phyloP scores from a whole-genome alignment of 768 basidiomycete species.

The Suillus occidentalis region DNA sequence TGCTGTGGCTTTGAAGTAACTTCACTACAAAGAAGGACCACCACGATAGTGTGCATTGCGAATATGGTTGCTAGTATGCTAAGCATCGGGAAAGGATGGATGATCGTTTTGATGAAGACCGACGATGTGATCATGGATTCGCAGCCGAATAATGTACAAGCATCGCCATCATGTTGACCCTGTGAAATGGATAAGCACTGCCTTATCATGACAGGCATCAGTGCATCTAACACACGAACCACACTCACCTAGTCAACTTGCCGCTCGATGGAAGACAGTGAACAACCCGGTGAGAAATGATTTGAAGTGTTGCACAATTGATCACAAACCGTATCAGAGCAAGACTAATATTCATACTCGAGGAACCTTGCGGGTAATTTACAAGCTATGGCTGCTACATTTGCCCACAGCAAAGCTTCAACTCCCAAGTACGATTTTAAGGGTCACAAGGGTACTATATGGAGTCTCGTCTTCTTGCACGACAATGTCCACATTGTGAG shows the following conservation, averaged over 20 bases:
- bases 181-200: background rate
- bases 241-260: background rate
- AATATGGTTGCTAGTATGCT: background rate
- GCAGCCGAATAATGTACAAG: background rate
- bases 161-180: background rate
- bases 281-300: background rate
- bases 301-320: background rate
- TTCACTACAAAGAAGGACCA: background rate
- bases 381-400: background rate
- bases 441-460: background rate
- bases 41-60: background rate
- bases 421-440: background rate
- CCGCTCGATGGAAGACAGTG: background rate
- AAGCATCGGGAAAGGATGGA: background rate
- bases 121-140: background rate
- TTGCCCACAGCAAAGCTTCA: background rate
- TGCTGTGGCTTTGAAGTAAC: too few species aligned
- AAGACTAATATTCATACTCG: background rate
- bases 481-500: slow-evolving; percentile 1
- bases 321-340: background rate
- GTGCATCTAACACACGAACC: background rate
- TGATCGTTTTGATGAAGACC: background rate
- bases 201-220: background rate
- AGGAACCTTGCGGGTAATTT: background rate
- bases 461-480: background rate